Base-by-base conservation (phyloP, 1,284 basidiomycete species). In the Tremellales sp. region DNA sequence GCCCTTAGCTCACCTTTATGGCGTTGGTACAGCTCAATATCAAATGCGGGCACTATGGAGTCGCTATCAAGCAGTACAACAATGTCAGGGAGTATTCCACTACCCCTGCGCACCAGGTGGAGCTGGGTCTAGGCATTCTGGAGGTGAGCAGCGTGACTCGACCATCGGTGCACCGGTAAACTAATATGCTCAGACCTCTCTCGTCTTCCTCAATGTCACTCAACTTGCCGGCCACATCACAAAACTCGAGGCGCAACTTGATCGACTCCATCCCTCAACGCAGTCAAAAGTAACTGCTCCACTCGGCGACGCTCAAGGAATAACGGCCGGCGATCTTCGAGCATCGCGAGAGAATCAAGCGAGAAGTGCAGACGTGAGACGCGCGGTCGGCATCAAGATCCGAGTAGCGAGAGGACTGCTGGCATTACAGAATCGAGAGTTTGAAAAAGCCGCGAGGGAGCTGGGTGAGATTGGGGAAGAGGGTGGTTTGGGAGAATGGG, bases 1-100 rank as follows among this genome's bases (percentile, higher is more conserved):
- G n/a, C 12, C 6, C n/a, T 9, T 47, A 70, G 69, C 59, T 71
- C 42, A 68, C 67, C 12, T 61, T 66, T 45, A 56, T 71, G 28
- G 63, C 67, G 10, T 58, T 65, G 28, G 66, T 62, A 4, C 52
- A 63, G 47, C 48, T 70, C n/a, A 41, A 55, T 1, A 34, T 65
- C 43, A 66, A 66, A 45, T 48, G 51, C 13, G 69, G 69, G 8
- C 52, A 51, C 12, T 39, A 55, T 9, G 5, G 18, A 9, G 49
- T 53, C 9, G 65, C 63, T 0, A 53, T 66, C 33, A 63, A 59
- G 45, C 47, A 60, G 29, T 68, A 53, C 40, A 43, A 47, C 9
- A 50, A 54, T 1, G 58, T 58, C 3, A 50, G 67, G 22, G 67
- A 71, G 37, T 63, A 64, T 51, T 60, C 57, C 35, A 53, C 56